Base-by-base conservation (phyloP, 441 rosid species). In the Populus hybrid region DNA sequence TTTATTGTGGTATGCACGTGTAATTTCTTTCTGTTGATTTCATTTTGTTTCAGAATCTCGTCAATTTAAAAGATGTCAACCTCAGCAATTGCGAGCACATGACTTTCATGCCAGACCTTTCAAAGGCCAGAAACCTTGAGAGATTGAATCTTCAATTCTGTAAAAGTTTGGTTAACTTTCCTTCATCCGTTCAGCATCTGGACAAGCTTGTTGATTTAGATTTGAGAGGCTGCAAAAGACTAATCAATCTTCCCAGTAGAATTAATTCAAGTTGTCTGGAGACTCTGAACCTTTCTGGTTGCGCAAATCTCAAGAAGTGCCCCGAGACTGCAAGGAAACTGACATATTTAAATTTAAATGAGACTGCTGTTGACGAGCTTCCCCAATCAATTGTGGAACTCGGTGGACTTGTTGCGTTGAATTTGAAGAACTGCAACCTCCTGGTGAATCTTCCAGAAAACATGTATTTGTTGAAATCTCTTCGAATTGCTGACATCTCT, bases 351-450 rank as follows among this genome's bases (percentile, higher is more conserved):
- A 76, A 69, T 69, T 67, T 76, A 16, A 76, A 23, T 53, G 57
- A 23, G 36, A 76, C 73, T 30, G 23, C 67, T 1, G 9, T 76
- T 21, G 26, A 35, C 9, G 38, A 68, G 36, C 74, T 82, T 72
- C 74, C 75, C 6, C 18, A 18, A n/a, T 75, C 85, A 1, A 65
- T 77, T 18, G 74, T 71, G 35, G 3, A 24, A 30, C 66, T 38
- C 0, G n/a, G 9, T 3, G 19, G 70, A 23, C 78, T 79, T 23
- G 0, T 7, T 1, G 1, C 21, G n/a, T 32, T 88, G 14, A 73
- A 81, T 75, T 53, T 87, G 73, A 67, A 75, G 21, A 67, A 73
- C 0, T 86, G 88, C 79, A 80, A 73, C 35, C 75, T 73, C 81
- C 84, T 72, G 38, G 30, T 23, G 42, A 35, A 24, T 32, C 88